Evolutionary conservation across 2,329 filamentous ascomycete species (phyloP), one percentile per base, ranked within the genome.

Genomic region (Monosporascus sp.): DNA sequence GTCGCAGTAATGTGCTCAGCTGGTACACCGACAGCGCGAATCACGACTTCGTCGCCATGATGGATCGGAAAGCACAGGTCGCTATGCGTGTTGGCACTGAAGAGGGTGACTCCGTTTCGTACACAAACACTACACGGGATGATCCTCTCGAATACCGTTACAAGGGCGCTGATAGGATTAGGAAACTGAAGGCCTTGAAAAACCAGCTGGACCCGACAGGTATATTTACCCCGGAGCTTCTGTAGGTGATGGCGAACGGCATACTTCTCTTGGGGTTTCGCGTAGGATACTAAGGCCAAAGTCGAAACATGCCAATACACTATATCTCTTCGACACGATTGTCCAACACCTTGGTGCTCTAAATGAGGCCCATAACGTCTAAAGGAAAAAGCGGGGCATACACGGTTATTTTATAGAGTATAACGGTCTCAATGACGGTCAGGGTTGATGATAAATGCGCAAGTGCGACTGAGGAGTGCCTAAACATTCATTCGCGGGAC

Each of bases 131-230:
- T 19, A 57, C 53, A 2, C 54, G 58, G 19, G 48, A 48, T 20
- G 58, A 37, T 7, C 59, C 56, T 3, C 52, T 63, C n/a, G 59
- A 56, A 49, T 48, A 52, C 27, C 55, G 59, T 6, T 63, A 51
- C 44, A 51, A 52, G 52, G 61, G 53, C 50, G 55, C 20, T 3
- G 49, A 47, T 14, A 57, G 48, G 43, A 31, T 65, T 16, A 52
- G 57, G n/a, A 65, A 57, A 31, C 49, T 68, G 16, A 56, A 54
- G 20, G 52, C 46, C 1, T 44, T 68, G 49, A 67, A 68, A 55
- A 63, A 48, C 38, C 55, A 54, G 44, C 64, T 61, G 60, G 65
- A 68, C 51, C 59, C 64, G 5, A 50, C 51, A 9, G 63, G 61
- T 1, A 54, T 63, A 9, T 67, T 66, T 37, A 55, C 56, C 31